Conservation (phyloP, 1,139 yeast species). For the Pichia sp. region DNA sequence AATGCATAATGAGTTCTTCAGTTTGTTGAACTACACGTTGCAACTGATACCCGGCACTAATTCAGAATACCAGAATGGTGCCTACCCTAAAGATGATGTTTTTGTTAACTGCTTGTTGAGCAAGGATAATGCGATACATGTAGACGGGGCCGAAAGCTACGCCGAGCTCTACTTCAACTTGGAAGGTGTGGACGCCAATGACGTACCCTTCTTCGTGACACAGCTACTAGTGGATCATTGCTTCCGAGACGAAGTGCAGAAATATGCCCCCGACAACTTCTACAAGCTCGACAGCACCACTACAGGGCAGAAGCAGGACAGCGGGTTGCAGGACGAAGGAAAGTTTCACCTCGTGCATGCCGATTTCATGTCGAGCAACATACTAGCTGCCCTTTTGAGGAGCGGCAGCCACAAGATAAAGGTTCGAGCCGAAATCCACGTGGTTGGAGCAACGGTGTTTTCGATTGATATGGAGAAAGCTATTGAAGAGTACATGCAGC, state of each 20-base stretch:
- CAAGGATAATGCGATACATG: constrained; percentile 36
- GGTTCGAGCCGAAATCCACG: constrained; percentile 57
- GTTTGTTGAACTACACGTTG: constrained; percentile 19
- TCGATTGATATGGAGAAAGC: constrained; percentile 53
- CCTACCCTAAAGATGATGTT: constrained; percentile 25
- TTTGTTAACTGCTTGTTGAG: constrained; percentile 33
- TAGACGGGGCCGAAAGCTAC: constrained; percentile 39
- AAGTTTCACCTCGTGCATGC: constrained; percentile 9
- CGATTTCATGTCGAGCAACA: constrained; percentile 12
- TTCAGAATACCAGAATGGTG: constrained; percentile 7
- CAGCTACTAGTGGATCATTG: constrained; percentile 55
- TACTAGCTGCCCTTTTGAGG: background rate
- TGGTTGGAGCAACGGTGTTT: constrained; percentile 46
- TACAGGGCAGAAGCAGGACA: background rate
- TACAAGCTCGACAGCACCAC: constrained; percentile 4
- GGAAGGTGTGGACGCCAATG: constrained; percentile 49
- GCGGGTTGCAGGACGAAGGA: background rate
- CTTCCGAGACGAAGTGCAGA: constrained; percentile 43
- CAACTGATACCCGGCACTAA: constrained; percentile 16
- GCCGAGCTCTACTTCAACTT: constrained; percentile 47
- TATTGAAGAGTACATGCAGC: constrained; percentile 39
- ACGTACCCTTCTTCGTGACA: constrained; percentile 56
- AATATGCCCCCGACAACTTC: constrained; percentile 21
- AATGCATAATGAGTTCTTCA: constrained; percentile 17
- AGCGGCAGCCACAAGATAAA: constrained; percentile 8